Evolutionary conservation across 768 basidiomycete species (phyloP), one percentile per base, ranked within the genome.

Genomic region (Infundibulicybe gibba): DNA sequence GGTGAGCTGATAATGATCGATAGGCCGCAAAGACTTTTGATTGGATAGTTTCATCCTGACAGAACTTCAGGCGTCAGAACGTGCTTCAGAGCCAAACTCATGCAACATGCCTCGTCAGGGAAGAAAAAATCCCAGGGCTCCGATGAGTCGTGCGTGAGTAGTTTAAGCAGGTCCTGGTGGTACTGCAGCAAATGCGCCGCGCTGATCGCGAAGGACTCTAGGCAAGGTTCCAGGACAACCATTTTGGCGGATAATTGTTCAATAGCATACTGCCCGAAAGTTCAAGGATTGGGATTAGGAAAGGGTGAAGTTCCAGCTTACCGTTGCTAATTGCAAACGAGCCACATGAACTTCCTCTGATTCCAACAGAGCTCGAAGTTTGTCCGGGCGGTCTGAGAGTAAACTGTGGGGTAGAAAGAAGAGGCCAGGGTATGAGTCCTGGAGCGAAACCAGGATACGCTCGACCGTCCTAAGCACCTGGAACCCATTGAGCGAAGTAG

Each of bases 381-480:
- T 53, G 20, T 54, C 60, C 12, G 25, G 20, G 35, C 65, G 59
- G 41, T 53, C 52, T 13, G 47, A 50, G n/a, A 48, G 32, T 25
- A 64, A 56, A n/a, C 61, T 54, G 44, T 53, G 50, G 0, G 66
- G 61, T 6, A 61, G 40, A 17, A 57, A 56, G 48, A 64, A 74
- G 20, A 72, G 47, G 1, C 66, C 67, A 3, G 70, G 70, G 48
- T 61, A 68, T 1, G 59, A 57, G 9, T 60, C 66, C 54, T 72
- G 62, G 25, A 74, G 55, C 0, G 68, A 60, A 11, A 53, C 25
- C 0, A 71, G 52, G 11, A 72, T 47, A 8, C 70, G 61, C 37
- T 65, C 59, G 8, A 70, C 59, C 0, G 67, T 66, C 49, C 61
- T 62, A 2, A 71, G 45, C 13, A 71, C 62, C 71, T 71, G 38